Evolutionary conservation across 75 land plant species (phyloP).

Genomic region (Azolla pinnata): DNA sequence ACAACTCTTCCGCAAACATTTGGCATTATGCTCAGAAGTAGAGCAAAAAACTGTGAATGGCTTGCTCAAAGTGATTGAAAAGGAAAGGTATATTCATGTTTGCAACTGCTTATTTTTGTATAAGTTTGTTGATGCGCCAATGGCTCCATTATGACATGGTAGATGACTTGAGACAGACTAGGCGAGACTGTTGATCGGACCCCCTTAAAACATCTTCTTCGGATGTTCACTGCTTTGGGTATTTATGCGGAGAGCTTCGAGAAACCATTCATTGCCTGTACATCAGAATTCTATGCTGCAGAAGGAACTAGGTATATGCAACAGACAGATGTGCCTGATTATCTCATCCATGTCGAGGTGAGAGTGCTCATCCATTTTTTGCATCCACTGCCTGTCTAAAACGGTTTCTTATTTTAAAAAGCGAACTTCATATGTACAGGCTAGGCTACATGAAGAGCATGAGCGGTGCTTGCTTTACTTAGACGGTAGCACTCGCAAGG

Average conservation of each 20-base stretch:
- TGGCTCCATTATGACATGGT: background rate
- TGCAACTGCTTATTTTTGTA: background rate
- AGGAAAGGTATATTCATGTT: conserved; percentile 56
- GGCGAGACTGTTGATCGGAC: conserved; percentile 93
- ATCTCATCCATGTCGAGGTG: conserved; percentile 97
- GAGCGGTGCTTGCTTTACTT: conserved; percentile 87
- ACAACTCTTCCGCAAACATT: conserved; percentile 90
- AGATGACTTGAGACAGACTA: conserved; percentile 62
- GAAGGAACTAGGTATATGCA: conserved; percentile 94
- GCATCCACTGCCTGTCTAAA: no score
- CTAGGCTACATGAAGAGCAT: conserved; percentile 87
- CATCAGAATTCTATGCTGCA: conserved; percentile 93
- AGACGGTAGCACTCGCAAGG: conserved; percentile 78
- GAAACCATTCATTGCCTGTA: conserved; percentile 79
- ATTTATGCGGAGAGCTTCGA: conserved; percentile 93
- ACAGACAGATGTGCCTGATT: conserved; percentile 94
- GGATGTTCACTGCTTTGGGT: conserved; percentile 96
- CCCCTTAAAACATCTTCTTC: conserved; percentile 82
- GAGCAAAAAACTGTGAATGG: conserved; percentile 92
- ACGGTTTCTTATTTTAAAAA: background rate
- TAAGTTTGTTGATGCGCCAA: background rate
- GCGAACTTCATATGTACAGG: conserved; percentile 28
- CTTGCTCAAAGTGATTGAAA: conserved; percentile 80
- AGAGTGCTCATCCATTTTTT: background rate
- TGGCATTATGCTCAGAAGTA: conserved; percentile 78